Conservation (phyloP, 345 rosid genomes). For the Hypericum perforatum region DNA sequence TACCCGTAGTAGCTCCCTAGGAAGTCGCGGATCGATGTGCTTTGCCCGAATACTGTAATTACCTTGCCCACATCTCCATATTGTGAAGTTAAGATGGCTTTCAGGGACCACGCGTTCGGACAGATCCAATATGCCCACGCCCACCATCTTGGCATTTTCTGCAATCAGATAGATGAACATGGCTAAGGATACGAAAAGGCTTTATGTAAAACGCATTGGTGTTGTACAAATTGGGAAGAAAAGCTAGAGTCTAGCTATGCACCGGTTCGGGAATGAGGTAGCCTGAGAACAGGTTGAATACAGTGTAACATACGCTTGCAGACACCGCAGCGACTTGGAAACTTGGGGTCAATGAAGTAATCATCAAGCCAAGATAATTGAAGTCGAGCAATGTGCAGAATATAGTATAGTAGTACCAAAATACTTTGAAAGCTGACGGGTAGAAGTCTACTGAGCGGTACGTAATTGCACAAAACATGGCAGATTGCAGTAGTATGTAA, state of each 20-base stretch:
- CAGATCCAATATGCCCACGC: conserved; percentile 31
- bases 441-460: conserved; percentile 73
- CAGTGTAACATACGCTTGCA: conserved; percentile 28
- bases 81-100: conserved; percentile 28
- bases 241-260: conserved; percentile 8
- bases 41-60: conserved; percentile 21
- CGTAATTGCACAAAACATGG: conserved; percentile 28
- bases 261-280: conserved; percentile 61
- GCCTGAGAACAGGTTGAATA: conserved; percentile 53
- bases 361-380: conserved; percentile 60
- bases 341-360: conserved; percentile 58
- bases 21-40: conserved; percentile 17
- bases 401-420: conserved; percentile 56
- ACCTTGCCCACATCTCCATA: conserved; percentile 29
- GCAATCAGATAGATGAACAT: conserved; percentile 3
- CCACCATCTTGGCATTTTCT: conserved; percentile 44
- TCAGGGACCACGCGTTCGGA: conserved; percentile 33
- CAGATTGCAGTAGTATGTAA: conserved; percentile 37
- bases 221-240: too few relatives aligned
- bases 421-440: conserved; percentile 38
- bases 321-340: conserved; percentile 44
- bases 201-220: too few relatives aligned
- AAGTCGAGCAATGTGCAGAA: conserved; percentile 42
- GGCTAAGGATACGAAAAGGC: too few relatives aligned
- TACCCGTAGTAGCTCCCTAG: conserved; percentile 24